These are phyloP conservation scores for Heterobasidion occidentale DNA, from an alignment of 1,284 basidiomycete species.

Conservation along the genomic window DNA sequence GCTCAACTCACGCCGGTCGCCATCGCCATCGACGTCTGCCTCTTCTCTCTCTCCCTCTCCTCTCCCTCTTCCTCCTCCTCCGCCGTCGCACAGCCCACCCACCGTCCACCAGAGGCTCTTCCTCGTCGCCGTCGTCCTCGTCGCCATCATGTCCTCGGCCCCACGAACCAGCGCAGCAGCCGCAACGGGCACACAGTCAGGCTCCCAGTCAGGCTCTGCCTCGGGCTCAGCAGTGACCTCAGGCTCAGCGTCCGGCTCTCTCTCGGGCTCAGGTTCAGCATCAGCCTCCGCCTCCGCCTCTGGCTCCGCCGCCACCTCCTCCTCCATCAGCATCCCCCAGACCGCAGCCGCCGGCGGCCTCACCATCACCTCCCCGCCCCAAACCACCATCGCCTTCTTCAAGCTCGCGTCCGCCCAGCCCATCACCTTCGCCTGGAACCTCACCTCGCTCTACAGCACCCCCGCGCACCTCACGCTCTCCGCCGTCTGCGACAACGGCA, in stretches of 20 bases:
- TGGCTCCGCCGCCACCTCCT: background rate
- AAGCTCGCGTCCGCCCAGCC: constrained; percentile 74
- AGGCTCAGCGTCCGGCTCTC: background rate
- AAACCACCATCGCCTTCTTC: constrained; percentile 77
- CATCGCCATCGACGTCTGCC: background rate
- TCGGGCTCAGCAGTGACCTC: background rate
- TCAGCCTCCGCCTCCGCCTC: background rate
- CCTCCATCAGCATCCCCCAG: constrained; percentile 31
- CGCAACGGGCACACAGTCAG: background rate
- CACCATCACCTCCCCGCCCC: constrained; percentile 72
- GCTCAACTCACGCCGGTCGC: background rate
- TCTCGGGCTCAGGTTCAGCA: background rate
- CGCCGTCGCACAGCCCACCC: background rate
- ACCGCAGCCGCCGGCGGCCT: constrained; percentile 60
- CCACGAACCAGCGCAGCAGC: background rate
- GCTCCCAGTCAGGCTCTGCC: background rate
- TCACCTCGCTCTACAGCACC: constrained; percentile 60
- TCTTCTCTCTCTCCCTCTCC: background rate
- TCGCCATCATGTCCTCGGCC: background rate
- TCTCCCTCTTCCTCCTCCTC: background rate
- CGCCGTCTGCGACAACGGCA: constrained; percentile 79
- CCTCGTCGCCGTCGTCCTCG: background rate
- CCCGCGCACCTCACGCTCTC: constrained; percentile 74
- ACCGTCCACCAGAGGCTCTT: background rate
- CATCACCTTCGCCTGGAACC: constrained; percentile 92